Evolutionary conservation across 2,329 filamentous ascomycete genomes (phyloP).

Genomic region (Xylariaceae sp.): DNA sequence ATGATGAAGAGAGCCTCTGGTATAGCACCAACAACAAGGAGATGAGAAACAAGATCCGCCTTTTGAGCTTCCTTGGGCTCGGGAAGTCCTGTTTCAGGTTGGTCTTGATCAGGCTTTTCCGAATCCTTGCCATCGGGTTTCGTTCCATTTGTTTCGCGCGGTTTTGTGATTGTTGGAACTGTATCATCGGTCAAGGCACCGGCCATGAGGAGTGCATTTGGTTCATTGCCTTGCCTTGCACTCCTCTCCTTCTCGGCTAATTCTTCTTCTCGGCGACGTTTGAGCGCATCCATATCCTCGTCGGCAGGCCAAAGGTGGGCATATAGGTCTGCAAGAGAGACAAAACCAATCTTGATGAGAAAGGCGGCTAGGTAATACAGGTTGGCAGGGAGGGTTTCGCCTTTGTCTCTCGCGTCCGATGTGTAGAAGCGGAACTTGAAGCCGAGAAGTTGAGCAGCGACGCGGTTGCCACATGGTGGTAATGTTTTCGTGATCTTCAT

Average conservation of each 20-base stretch:
- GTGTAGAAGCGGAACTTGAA: slow-evolving; percentile 98
- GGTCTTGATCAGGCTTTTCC: slow-evolving; percentile 41
- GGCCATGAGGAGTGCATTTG: slow-evolving; percentile 83
- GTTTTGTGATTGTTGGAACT: slow-evolving; percentile 44
- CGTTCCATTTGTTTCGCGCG: slow-evolving; percentile 48
- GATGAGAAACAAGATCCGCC: slow-evolving; percentile 73
- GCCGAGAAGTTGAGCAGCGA: slow-evolving; percentile 89
- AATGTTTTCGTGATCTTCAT: slow-evolving; percentile 75
- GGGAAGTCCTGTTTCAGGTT: slow-evolving; percentile 49
- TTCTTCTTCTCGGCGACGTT: slow-evolving; percentile 66
- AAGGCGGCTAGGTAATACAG: slow-evolving; percentile 87
- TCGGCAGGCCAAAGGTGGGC: slow-evolving; percentile 86
- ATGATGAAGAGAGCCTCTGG: slow-evolving; percentile 91
- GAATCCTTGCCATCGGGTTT: slow-evolving; percentile 52
- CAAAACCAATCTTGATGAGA: slow-evolving; percentile 94
- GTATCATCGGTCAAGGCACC: slow-evolving; percentile 84
- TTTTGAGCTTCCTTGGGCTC: slow-evolving; percentile 81
- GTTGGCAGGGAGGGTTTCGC: slow-evolving; percentile 83
- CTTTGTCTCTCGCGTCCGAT: slow-evolving; percentile 68
- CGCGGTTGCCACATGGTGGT: slow-evolving; percentile 80
- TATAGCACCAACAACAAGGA: slow-evolving; percentile 86
- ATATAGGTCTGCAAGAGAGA: slow-evolving; percentile 86
- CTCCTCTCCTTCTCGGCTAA: slow-evolving; percentile 73
- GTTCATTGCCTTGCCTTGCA: slow-evolving; percentile 64
- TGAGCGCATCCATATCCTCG: slow-evolving; percentile 73